phyloP scores from a whole-genome alignment of 805 yeast genomes.

The Saccharomyces jurei region DNA sequence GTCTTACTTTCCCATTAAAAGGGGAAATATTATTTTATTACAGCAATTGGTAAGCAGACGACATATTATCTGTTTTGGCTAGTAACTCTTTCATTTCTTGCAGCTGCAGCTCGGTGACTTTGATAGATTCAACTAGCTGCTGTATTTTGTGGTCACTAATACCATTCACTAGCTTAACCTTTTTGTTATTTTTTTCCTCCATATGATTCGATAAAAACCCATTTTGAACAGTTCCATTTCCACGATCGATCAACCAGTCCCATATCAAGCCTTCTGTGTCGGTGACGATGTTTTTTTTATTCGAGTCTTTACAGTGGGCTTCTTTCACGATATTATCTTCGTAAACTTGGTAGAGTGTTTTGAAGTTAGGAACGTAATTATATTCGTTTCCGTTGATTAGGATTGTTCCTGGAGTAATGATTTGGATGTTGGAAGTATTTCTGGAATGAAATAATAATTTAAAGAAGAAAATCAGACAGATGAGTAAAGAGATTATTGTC shows the following conservation, averaged over 20 bases:
- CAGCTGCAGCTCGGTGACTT: constrained; percentile 22
- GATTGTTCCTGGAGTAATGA: constrained; percentile 22
- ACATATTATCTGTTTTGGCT: constrained; percentile 2
- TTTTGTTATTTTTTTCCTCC: not conserved
- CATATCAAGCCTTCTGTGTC: constrained; percentile 56
- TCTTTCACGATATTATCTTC: constrained; percentile 18
- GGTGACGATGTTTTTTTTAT: constrained; percentile 22
- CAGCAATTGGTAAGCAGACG: not conserved
- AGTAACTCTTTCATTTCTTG: constrained; percentile 18
- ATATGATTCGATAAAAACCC: not conserved
- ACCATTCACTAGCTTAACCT: constrained; percentile 1
- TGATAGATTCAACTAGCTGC: constrained; percentile 21
- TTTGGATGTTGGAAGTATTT: constrained; percentile 5
- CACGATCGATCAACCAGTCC: constrained; percentile 59
- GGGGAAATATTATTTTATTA: not conserved
- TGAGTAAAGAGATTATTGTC: constrained; percentile 3
- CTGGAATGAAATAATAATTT: constrained; percentile 5
- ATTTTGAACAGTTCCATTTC: constrained; percentile 8
- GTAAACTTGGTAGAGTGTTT: constrained; percentile 28
- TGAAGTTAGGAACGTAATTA: constrained; percentile 35
- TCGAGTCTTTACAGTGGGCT: constrained; percentile 5
- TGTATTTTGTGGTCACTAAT: constrained; percentile 16
- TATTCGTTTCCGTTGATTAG: constrained; percentile 32
- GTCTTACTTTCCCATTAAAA: not conserved
- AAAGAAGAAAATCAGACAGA: constrained; percentile 8